Conservation (phyloP, 371 early-diverging fungal genomes). For the Synchytrium microbalum region DNA sequence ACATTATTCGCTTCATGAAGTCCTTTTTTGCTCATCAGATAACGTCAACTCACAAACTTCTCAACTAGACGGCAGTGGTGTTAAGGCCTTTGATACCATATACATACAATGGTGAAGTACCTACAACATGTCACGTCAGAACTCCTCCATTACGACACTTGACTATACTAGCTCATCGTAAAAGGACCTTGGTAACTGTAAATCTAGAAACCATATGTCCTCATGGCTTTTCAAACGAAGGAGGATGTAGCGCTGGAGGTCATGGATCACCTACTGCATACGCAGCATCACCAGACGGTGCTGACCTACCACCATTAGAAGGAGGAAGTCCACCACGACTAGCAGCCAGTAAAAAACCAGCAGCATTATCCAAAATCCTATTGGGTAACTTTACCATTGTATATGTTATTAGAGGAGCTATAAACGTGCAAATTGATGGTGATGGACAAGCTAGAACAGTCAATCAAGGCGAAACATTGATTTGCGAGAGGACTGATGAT, state of each 20-base stretch:
- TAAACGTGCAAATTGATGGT: slow-evolving; percentile 45
- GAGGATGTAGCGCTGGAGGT: slow-evolving; percentile 15
- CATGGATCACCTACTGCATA: slow-evolving; percentile 9
- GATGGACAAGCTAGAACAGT: slow-evolving; percentile 29
- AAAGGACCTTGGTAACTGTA: slow-evolving; percentile 22
- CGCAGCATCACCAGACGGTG: not conserved
- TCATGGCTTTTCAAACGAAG: slow-evolving; percentile 25
- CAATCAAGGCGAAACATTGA: slow-evolving; percentile 44
- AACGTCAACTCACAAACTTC: not conserved
- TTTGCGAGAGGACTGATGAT: slow-evolving; percentile 55
- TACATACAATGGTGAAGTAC: slow-evolving; percentile 53
- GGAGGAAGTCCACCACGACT: not conserved
- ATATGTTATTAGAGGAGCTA: slow-evolving; percentile 49
- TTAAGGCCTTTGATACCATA: slow-evolving; percentile 55
- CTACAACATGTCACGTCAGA: slow-evolving; percentile 41
- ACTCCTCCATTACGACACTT: slow-evolving; percentile 44
- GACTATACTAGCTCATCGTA: slow-evolving; percentile 48
- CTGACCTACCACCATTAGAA: not conserved
- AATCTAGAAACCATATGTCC: slow-evolving; percentile 35
- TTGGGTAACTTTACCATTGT: slow-evolving; percentile 50
- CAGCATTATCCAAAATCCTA: slow-evolving; percentile 32
- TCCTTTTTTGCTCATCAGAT: too few species aligned
- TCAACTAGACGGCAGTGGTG: slow-evolving; percentile 34
- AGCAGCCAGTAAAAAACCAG: not conserved
- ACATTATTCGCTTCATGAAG: too few species aligned